Percentiles rank a stretch among this genome's conserved stretches.
Evolutionary conservation across 73 alveolate genomes (phyloP).

Genomic region (Tetrahymena thermophila): DNA sequence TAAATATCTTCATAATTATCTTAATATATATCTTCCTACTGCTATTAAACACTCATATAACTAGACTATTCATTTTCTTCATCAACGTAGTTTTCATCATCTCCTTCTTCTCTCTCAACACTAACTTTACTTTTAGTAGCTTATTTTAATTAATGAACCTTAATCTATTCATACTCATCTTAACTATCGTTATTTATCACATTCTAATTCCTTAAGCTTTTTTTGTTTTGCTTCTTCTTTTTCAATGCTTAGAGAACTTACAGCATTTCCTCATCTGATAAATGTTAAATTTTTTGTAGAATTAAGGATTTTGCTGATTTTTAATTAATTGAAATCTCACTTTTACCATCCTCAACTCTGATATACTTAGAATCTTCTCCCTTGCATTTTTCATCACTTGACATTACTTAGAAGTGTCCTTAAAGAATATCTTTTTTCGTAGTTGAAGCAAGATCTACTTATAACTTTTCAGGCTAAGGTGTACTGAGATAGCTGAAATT

Average conservation of each 20-base stretch:
- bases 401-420: neutral
- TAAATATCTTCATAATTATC: neutral
- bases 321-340: neutral
- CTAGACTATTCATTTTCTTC: neutral
- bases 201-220: neutral
- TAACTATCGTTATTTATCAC: neutral
- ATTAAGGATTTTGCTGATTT: neutral
- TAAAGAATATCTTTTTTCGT: neutral
- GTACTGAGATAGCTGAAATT: neutral
- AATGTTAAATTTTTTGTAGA: neutral
- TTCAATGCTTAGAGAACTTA: neutral
- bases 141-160: neutral
- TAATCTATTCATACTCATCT: neutral
- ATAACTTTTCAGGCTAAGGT: neutral
- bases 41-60: neutral
- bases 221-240: neutral
- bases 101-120: neutral
- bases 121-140: neutral
- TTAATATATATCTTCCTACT: neutral
- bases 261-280: neutral
- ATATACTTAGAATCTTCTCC: neutral
- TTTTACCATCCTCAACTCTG: neutral
- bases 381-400: neutral
- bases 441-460: neutral
- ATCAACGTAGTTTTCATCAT: neutral